A percentile compares a stretch with the other conserved stretches of the same genome.
phyloP scores from a whole-genome alignment of 768 basidiomycete genomes.

The Rhizopogon roseolus region DNA sequence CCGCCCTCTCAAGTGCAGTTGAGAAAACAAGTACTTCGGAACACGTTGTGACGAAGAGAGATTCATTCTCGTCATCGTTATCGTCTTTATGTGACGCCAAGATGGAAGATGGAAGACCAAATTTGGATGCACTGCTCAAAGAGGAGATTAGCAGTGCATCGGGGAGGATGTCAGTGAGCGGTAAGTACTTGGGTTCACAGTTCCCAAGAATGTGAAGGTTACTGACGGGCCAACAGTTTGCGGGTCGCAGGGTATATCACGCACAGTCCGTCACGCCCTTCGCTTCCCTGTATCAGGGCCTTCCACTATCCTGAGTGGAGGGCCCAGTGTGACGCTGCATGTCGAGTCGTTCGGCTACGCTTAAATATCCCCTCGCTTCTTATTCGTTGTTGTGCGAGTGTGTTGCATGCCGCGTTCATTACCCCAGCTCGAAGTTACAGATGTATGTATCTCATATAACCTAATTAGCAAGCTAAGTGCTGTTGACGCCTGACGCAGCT shows the following conservation, averaged over 20 bases:
- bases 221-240: conserved; percentile 35
- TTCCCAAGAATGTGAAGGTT: neutral
- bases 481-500: too few relatives aligned
- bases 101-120: conserved; percentile 36
- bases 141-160: conserved; percentile 30
- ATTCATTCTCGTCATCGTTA: conserved; percentile 2
- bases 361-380: conserved; percentile 4
- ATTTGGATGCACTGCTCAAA: conserved; percentile 31
- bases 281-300: conserved; percentile 29
- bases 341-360: conserved; percentile 40
- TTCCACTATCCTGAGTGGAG: conserved; percentile 21
- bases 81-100: conserved; percentile 19
- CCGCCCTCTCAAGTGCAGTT: conserved; percentile 11
- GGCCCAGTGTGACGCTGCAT: conserved; percentile 33
- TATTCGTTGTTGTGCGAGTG: too few relatives aligned
- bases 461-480: too few relatives aligned
- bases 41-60: neutral
- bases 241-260: conserved; percentile 37
- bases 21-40: conserved; percentile 7
- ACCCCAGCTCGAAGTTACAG: too few relatives aligned
- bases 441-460: too few relatives aligned
- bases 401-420: too few relatives aligned
- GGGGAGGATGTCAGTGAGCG: conserved; percentile 43
- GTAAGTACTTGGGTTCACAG: conserved; percentile 22
- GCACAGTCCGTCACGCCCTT: conserved; percentile 35